Percentiles rank a stretch among this genome's conserved stretches.
phyloP scores from a whole-genome alignment of 78 protist genomes.

The Paratrimastix pyriformis region DNA sequence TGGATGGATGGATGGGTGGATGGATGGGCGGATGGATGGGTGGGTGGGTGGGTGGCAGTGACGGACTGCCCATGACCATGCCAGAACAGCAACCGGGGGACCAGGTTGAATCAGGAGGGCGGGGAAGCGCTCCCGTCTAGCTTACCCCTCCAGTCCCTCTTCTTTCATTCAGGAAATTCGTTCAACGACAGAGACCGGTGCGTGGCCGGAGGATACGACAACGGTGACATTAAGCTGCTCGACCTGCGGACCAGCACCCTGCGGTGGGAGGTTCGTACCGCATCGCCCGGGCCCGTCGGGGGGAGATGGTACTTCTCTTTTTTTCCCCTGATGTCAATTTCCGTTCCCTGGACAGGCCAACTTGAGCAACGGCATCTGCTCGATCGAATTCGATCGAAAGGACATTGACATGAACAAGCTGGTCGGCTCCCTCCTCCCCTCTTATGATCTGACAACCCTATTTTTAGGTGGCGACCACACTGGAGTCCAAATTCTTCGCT shows the following conservation, averaged over 20 bases:
- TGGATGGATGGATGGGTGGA: too few species aligned
- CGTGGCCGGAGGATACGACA: constrained; percentile 58
- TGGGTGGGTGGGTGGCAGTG: neutral
- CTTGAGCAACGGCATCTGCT: constrained; percentile 26
- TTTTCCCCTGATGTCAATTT: too few species aligned
- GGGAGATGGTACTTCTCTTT: too few species aligned
- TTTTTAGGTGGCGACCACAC: constrained; percentile 32
- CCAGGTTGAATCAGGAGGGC: neutral
- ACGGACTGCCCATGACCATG: too few species aligned
- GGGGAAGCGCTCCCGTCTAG: neutral
- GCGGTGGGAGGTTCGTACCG: constrained; percentile 15
- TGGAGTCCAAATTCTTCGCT: constrained; percentile 26
- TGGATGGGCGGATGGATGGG: too few species aligned
- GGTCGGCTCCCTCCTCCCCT: too few species aligned
- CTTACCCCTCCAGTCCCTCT: neutral
- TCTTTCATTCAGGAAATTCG: neutral
- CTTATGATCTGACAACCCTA: too few species aligned
- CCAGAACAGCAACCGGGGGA: too few species aligned
- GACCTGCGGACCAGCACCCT: constrained; percentile 42
- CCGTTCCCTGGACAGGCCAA: too few species aligned
- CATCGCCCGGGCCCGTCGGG: too few species aligned
- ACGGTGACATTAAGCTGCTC: constrained; percentile 67
- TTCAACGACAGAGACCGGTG: constrained; percentile 26
- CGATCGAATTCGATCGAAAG: constrained; percentile 50
- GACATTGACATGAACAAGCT: constrained; percentile 56